These are phyloP conservation scores for Sarocladium strictum DNA, from an alignment of 2,329 filamentous ascomycete species.

Conservation along the genomic window DNA sequence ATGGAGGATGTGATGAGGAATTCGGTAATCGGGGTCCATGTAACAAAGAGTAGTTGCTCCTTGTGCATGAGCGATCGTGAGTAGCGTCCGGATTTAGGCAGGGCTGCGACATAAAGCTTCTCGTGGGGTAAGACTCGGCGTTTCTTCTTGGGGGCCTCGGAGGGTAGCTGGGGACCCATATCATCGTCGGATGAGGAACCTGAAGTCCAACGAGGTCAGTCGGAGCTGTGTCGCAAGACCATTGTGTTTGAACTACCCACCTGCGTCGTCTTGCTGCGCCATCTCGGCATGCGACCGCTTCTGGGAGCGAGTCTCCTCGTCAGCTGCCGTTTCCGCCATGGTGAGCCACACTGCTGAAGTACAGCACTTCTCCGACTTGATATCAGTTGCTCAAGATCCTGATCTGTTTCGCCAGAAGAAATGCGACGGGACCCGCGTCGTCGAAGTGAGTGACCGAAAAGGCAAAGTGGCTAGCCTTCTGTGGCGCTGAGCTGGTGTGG, in stretches of 20 bases:
- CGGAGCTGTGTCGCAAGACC: background rate
- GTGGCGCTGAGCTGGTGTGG: background rate
- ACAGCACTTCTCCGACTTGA: background rate
- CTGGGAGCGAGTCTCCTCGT: slow-evolving; percentile 27
- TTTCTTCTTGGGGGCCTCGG: slow-evolving; percentile 80
- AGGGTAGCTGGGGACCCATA: slow-evolving; percentile 86
- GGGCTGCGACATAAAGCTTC: slow-evolving; percentile 86
- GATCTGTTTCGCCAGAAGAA: background rate
- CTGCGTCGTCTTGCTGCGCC: slow-evolving; percentile 38
- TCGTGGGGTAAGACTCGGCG: slow-evolving; percentile 86
- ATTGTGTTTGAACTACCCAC: slow-evolving; percentile 15
- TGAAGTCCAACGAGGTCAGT: slow-evolving; percentile 17
- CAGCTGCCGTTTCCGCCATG: slow-evolving; percentile 22
- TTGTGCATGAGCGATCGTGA: slow-evolving; percentile 98
- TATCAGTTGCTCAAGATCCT: background rate
- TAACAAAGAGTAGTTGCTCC: slow-evolving; percentile 84
- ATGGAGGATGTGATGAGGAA: slow-evolving; percentile 91
- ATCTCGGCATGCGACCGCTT: slow-evolving; percentile 52
- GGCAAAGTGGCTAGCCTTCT: background rate
- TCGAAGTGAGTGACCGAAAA: background rate
- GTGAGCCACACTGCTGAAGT: background rate
- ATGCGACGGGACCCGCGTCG: slow-evolving; percentile 1
- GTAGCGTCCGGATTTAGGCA: slow-evolving; percentile 77
- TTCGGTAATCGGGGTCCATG: slow-evolving; percentile 83
- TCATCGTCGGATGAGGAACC: slow-evolving; percentile 81